Percentiles rank a stretch among this genome's conserved stretches.
These are phyloP conservation scores for Crassisporium funariophilum DNA, from an alignment of 768 basidiomycete genomes.

Conservation along the genomic window DNA sequence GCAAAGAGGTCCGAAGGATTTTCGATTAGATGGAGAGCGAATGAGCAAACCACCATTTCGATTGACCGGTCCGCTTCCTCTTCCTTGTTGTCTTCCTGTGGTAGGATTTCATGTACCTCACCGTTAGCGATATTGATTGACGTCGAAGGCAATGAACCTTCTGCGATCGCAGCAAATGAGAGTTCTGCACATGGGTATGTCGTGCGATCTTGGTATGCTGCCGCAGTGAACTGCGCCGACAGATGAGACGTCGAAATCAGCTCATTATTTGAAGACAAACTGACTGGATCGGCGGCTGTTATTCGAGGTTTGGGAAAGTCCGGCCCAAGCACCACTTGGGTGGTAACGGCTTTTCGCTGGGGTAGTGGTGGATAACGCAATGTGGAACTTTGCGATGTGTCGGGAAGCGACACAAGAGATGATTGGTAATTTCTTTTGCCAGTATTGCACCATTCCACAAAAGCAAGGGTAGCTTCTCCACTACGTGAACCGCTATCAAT, in stretches of 20 bases:
- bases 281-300: conserved; percentile 55
- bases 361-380: conserved; percentile 10
- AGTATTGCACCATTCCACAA: conserved; percentile 61
- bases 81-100: not conserved
- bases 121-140: conserved; percentile 19
- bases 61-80: conserved; percentile 25
- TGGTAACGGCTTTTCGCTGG: conserved; percentile 19
- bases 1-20: conserved; percentile 63
- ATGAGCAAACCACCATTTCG: conserved; percentile 74
- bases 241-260: not conserved
- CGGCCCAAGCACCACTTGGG: conserved; percentile 35
- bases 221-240: conserved; percentile 67
- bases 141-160: conserved; percentile 49
- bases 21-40: conserved; percentile 71
- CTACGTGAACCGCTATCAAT: conserved; percentile 33
- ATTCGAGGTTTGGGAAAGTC: conserved; percentile 35
- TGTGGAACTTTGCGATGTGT: too few relatives aligned
- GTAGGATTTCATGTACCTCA: not conserved
- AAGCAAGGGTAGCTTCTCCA: conserved; percentile 63
- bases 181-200: conserved; percentile 55
- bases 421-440: conserved; percentile 29
- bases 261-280: conserved; percentile 18
- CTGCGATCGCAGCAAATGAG: conserved; percentile 64
- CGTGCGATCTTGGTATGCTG: conserved; percentile 59
- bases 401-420: conserved; percentile 10